Percentiles rank a stretch among this genome's conserved stretches.
These are phyloP conservation scores for Globisporangium lucens DNA, from an alignment of 352 stramenopile genomes.

Conservation along the genomic window DNA sequence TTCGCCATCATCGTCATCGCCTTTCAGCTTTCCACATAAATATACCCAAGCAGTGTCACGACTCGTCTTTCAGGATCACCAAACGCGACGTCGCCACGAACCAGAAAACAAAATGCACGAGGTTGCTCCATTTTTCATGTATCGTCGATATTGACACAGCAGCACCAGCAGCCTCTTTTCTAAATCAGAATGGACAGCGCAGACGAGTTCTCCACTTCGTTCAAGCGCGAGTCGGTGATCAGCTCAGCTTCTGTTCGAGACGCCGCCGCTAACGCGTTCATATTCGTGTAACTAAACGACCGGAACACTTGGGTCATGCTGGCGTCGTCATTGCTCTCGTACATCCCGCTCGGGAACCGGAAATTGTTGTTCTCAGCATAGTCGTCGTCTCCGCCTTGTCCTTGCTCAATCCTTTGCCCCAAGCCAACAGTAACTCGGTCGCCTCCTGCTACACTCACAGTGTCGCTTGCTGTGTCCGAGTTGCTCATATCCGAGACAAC, in stretches of 20 bases:
- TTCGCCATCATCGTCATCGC: neutral
- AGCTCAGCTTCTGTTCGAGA: conserved; percentile 71
- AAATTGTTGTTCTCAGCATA: conserved; percentile 30
- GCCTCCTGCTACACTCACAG: conserved; percentile 8
- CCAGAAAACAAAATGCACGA: neutral
- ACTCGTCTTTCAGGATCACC: neutral
- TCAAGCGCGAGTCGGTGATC: conserved; percentile 42
- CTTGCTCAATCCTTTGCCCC: conserved; percentile 12
- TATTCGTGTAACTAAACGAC: conserved; percentile 86
- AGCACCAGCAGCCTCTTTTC: neutral
- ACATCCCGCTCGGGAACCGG: conserved; percentile 70
- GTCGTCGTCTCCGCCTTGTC: conserved; percentile 5
- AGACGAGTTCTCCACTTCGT: conserved; percentile 38
- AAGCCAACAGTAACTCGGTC: neutral
- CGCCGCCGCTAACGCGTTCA: conserved; percentile 75
- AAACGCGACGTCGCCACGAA: neutral
- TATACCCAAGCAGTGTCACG: neutral
- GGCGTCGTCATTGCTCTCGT: conserved; percentile 37
- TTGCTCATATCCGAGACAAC: neutral
- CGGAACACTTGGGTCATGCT: conserved; percentile 57
- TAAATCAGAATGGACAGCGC: conserved; percentile 73
- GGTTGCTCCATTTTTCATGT: neutral
- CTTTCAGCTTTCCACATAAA: neutral
- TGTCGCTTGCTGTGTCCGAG: conserved; percentile 17
- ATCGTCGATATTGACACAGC: neutral